phyloP scores from a whole-genome alignment of 1,139 yeast species.

The Debaryomyces fabryi region DNA sequence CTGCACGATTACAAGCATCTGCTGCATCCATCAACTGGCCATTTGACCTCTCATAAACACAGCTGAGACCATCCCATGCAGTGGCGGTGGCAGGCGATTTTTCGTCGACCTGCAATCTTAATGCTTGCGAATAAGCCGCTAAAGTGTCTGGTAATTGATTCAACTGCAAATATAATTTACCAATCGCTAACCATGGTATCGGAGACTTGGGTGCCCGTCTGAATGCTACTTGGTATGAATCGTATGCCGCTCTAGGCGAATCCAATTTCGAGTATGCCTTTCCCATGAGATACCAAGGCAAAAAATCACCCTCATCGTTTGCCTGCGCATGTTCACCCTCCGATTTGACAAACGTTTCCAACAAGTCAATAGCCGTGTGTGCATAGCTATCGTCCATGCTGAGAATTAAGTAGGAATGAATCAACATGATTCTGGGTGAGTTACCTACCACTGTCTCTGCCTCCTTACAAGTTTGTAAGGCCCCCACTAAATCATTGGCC shows the following conservation, averaged over 20 bases:
- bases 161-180: slow-evolving; percentile 58
- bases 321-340: slow-evolving; percentile 18
- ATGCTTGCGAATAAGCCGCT: slow-evolving; percentile 69
- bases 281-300: slow-evolving; percentile 63
- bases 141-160: slow-evolving; percentile 66
- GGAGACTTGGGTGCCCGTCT: slow-evolving; percentile 57
- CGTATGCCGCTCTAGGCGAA: slow-evolving; percentile 56
- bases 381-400: slow-evolving; percentile 21
- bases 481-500: slow-evolving; percentile 49
- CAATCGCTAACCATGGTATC: slow-evolving; percentile 68
- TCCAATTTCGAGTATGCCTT: slow-evolving; percentile 51
- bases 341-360: slow-evolving; percentile 34
- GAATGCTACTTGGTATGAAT: slow-evolving; percentile 59
- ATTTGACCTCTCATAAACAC: slow-evolving; percentile 67
- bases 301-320: slow-evolving; percentile 44
- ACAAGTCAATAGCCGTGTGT: slow-evolving; percentile 36
- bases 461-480: slow-evolving; percentile 50
- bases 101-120: slow-evolving; percentile 53
- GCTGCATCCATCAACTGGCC: slow-evolving; percentile 62
- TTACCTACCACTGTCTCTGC: slow-evolving; percentile 49
- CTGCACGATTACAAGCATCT: slow-evolving; percentile 58
- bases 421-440: slow-evolving; percentile 45
- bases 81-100: slow-evolving; percentile 54
- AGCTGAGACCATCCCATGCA: slow-evolving; percentile 67
- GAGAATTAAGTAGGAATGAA: slow-evolving; percentile 50